Conservation (phyloP, 768 basidiomycete genomes). For the Leccinum disarticulatum region DNA sequence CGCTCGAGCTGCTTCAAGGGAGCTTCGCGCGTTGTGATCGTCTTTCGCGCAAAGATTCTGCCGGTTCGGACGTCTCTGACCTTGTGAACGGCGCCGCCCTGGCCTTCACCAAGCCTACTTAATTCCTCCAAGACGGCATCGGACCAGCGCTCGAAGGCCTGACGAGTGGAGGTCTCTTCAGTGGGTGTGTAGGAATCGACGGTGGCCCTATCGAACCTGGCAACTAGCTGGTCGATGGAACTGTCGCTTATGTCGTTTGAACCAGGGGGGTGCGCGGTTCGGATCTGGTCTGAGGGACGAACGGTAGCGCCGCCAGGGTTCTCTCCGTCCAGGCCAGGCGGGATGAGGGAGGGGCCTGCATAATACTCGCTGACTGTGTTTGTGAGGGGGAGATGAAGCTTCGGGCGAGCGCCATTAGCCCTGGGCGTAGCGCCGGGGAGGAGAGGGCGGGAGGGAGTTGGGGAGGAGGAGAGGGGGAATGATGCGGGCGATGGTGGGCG, state of each 20-base stretch:
- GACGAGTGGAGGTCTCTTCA: slow-evolving; percentile 34
- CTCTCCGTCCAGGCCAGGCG: slow-evolving; percentile 35
- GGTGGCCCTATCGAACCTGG: slow-evolving; percentile 29
- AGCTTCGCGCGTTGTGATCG: slow-evolving; percentile 87
- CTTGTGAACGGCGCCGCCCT: slow-evolving; percentile 94
- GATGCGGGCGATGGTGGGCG: slow-evolving; percentile 31
- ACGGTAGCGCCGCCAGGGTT: slow-evolving; percentile 44
- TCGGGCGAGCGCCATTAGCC: slow-evolving; percentile 32
- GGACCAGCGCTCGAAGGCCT: slow-evolving; percentile 46
- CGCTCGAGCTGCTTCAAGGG: slow-evolving; percentile 91
- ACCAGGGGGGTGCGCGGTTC: slow-evolving; percentile 32
- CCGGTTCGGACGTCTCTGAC: slow-evolving; percentile 82
- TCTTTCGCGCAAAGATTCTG: slow-evolving; percentile 89
- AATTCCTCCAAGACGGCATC: slow-evolving; percentile 78
- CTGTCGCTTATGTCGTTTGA: slow-evolving; percentile 29
- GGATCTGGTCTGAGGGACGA: slow-evolving; percentile 38
- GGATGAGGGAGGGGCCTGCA: slow-evolving; percentile 32
- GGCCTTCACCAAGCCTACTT: slow-evolving; percentile 85
- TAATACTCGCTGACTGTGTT: slow-evolving; percentile 32
- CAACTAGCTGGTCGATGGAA: slow-evolving; percentile 39
- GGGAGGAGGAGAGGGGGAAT: slow-evolving; percentile 31
- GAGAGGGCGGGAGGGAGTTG: slow-evolving; percentile 31
- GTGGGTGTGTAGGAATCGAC: slow-evolving; percentile 35
- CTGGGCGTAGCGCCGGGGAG: slow-evolving; percentile 31
- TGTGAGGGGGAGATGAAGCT: slow-evolving; percentile 37